Percentiles rank a stretch among this genome's conserved stretches.
These are phyloP conservation scores for Phialophora verrucosa DNA, from an alignment of 2,329 filamentous ascomycete species.

Conservation along the genomic window DNA sequence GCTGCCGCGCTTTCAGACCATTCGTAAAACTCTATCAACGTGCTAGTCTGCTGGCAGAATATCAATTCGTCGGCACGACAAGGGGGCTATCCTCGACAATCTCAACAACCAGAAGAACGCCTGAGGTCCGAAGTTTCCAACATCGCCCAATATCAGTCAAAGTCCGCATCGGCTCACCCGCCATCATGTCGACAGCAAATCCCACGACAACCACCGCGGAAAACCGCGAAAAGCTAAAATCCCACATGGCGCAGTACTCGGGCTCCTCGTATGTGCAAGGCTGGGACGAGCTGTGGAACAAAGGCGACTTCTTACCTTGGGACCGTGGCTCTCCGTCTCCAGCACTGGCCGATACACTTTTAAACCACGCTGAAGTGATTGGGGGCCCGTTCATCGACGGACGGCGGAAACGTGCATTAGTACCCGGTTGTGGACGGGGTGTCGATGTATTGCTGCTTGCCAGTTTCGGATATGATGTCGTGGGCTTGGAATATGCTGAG, in stretches of 20 bases:
- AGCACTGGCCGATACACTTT: constrained; percentile 62
- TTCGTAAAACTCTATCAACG: background rate
- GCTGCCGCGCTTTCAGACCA: background rate
- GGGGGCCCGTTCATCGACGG: constrained; percentile 43
- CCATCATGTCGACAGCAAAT: constrained; percentile 14
- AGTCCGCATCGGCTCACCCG: background rate
- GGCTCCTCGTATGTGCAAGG: constrained; percentile 51
- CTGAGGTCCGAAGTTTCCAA: background rate
- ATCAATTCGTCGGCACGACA: background rate
- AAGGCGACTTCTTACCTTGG: constrained; percentile 62
- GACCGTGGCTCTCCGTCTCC: constrained; percentile 65
- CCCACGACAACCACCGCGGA: constrained; percentile 23
- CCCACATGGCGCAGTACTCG: constrained; percentile 51
- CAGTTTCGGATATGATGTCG: constrained; percentile 76
- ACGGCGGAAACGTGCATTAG: constrained; percentile 64
- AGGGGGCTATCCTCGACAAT: background rate
- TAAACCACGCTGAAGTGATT: constrained; percentile 47
- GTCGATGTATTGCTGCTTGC: constrained; percentile 80
- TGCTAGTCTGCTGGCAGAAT: background rate
- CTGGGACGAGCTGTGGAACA: constrained; percentile 64
- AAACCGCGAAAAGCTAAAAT: constrained; percentile 33
- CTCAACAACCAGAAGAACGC: background rate
- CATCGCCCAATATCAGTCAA: background rate
- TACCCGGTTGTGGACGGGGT: constrained; percentile 81
- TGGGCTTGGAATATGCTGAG: constrained; percentile 72